Conservation (phyloP, 2,329 filamentous ascomycete genomes). For the Aureobasidium namibiae region DNA sequence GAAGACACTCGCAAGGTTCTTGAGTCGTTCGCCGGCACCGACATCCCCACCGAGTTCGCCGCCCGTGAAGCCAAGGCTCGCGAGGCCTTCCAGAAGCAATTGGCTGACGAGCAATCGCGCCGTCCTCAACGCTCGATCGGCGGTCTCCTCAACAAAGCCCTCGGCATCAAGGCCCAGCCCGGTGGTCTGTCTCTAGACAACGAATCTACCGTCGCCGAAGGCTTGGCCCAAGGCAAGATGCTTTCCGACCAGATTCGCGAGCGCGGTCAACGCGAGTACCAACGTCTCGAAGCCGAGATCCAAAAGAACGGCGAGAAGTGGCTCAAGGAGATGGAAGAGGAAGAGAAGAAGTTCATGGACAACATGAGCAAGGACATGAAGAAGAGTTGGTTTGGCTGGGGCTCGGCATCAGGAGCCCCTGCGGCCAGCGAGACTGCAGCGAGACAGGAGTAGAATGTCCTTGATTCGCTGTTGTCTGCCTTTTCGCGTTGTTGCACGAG, state of each 20-base stretch:
- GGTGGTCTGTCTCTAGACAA: conserved; percentile 51
- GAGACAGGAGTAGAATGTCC: conserved; percentile 6
- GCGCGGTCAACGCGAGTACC: conserved; percentile 81
- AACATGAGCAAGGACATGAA: conserved; percentile 92
- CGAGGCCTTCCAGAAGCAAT: conserved; percentile 72
- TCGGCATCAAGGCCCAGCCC: conserved; percentile 65
- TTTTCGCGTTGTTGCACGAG: not conserved
- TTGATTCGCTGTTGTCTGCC: not conserved
- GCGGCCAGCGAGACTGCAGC: conserved; percentile 1
- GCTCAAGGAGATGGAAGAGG: conserved; percentile 84
- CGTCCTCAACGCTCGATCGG: conserved; percentile 54
- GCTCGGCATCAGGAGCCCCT: not conserved
- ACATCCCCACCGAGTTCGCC: conserved; percentile 86
- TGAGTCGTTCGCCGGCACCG: conserved; percentile 57
- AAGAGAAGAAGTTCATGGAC: conserved; percentile 81
- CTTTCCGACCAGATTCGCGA: conserved; percentile 89
- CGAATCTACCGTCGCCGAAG: conserved; percentile 58
- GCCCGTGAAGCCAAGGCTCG: conserved; percentile 78
- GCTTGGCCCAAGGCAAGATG: conserved; percentile 90
- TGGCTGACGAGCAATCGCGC: conserved; percentile 61
- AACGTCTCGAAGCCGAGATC: conserved; percentile 83
- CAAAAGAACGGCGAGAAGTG: conserved; percentile 89
- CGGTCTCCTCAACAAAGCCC: conserved; percentile 45
- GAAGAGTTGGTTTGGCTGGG: conserved; percentile 56
- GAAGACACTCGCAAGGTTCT: conserved; percentile 60